A percentile compares a stretch with the other conserved stretches of the same genome.
Conservation (phyloP, 2,329 filamentous ascomycete species). For the Monosporascus sp. region DNA sequence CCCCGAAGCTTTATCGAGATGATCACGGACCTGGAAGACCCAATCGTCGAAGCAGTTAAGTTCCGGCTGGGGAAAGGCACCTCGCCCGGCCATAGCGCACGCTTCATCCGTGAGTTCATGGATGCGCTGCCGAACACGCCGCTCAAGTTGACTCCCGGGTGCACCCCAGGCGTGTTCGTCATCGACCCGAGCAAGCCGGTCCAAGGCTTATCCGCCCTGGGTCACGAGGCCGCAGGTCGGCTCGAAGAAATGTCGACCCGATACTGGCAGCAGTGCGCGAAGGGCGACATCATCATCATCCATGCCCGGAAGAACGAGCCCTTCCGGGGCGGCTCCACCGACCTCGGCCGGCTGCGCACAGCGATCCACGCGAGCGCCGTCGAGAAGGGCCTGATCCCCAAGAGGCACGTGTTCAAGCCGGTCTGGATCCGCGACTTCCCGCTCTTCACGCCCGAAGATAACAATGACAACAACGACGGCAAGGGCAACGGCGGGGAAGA, state of each 20-base stretch:
- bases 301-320: slow-evolving; percentile 68
- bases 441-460: slow-evolving; percentile 73
- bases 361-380: slow-evolving; percentile 67
- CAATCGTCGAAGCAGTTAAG: slow-evolving; percentile 71
- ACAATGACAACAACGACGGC: slow-evolving; percentile 42
- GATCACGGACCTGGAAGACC: slow-evolving; percentile 64
- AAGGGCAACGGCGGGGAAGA: slow-evolving; percentile 41
- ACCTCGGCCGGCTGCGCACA: slow-evolving; percentile 67
- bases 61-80: slow-evolving; percentile 47
- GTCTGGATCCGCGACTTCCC: slow-evolving; percentile 90
- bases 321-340: slow-evolving; percentile 64
- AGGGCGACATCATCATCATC: slow-evolving; percentile 76
- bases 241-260: slow-evolving; percentile 21
- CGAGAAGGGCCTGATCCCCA: slow-evolving; percentile 50
- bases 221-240: slow-evolving; percentile 18
- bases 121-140: slow-evolving; percentile 57
- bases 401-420: slow-evolving; percentile 55
- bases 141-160: slow-evolving; percentile 60
- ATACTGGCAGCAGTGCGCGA: slow-evolving; percentile 37
- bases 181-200: slow-evolving; percentile 70
- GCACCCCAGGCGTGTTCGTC: slow-evolving; percentile 75
- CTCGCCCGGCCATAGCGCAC: slow-evolving; percentile 36
- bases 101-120: slow-evolving; percentile 60
- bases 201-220: slow-evolving; percentile 59
- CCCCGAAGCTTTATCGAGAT: slow-evolving; percentile 64